A percentile compares a stretch with the other conserved stretches of the same genome.
Conservation (phyloP, 805 yeast species). For the Starmerella sp. region DNA sequence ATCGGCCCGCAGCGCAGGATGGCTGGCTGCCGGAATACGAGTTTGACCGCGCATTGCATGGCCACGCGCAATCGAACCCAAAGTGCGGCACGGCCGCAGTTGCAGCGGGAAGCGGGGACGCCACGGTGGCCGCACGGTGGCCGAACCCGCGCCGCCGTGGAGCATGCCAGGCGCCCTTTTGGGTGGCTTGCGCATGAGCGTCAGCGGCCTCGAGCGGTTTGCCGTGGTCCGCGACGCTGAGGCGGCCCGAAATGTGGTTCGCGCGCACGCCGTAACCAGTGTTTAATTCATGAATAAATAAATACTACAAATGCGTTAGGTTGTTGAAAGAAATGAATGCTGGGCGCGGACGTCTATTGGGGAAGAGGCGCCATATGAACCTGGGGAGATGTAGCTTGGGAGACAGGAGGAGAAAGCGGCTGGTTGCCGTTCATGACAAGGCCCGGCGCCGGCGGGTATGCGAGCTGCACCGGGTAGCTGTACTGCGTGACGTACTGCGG, state of each 20-base stretch:
- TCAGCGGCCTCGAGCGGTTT: no score
- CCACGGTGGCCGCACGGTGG: no score
- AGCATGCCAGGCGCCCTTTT: no score
- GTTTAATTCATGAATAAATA: neutral
- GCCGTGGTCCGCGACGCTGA: no score
- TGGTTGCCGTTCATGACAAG: neutral
- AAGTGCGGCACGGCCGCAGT: no score
- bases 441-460: slow-evolving; percentile 4
- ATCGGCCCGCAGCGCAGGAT: neutral
- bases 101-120: no score
- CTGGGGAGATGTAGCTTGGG: slow-evolving; percentile 1
- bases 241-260: no score
- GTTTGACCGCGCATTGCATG: no score
- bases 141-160: no score
- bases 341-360: neutral
- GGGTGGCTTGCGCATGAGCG: no score
- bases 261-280: no score
- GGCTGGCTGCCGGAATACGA: neutral
- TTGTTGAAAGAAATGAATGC: neutral
- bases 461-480: slow-evolving; percentile 4
- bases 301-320: neutral
- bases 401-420: neutral
- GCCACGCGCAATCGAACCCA: no score
- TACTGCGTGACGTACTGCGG: slow-evolving; percentile 10
- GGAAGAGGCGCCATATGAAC: neutral